Percentiles rank a stretch among this genome's conserved stretches.
Conservation (phyloP, 805 yeast species). For the Nematodospora valgi region DNA sequence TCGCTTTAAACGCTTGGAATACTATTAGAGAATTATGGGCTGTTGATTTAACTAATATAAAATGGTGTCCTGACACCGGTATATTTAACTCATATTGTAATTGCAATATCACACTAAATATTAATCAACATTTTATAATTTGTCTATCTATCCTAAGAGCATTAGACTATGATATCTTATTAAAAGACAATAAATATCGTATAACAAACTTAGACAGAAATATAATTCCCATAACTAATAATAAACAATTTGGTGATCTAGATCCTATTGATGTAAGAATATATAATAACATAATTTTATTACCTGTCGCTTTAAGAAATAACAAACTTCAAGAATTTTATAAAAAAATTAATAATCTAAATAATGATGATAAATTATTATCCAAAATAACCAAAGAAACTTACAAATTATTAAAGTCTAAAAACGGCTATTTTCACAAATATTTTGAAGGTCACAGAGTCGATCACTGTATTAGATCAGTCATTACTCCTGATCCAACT, state of each 20-base stretch:
- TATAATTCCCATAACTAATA: too few species aligned
- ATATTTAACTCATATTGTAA: neutral
- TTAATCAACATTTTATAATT: constrained; percentile 1
- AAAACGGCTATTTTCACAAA: constrained; percentile 1
- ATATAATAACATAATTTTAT: too few species aligned
- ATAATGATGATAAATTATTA: neutral
- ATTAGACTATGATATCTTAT: too few species aligned
- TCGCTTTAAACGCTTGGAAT: neutral
- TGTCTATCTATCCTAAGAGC: constrained; percentile 1
- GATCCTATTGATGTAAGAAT: too few species aligned
- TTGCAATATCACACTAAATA: neutral
- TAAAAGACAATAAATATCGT: too few species aligned
- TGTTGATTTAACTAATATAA: neutral
- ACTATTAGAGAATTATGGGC: neutral
- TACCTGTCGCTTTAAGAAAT: too few species aligned
- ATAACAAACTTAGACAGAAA: too few species aligned
- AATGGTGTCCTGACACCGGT: neutral
- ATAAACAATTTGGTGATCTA: too few species aligned
- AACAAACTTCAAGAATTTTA: too few species aligned
- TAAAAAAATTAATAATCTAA: too few species aligned
- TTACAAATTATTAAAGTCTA: neutral
- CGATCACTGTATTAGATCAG: constrained; percentile 1
- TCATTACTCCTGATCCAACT: constrained; percentile 1
- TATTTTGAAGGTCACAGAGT: constrained; percentile 1
- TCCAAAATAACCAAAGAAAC: neutral